Base-by-base conservation (phyloP, 441 rosid genomes). In the Geranium incanum region DNA sequence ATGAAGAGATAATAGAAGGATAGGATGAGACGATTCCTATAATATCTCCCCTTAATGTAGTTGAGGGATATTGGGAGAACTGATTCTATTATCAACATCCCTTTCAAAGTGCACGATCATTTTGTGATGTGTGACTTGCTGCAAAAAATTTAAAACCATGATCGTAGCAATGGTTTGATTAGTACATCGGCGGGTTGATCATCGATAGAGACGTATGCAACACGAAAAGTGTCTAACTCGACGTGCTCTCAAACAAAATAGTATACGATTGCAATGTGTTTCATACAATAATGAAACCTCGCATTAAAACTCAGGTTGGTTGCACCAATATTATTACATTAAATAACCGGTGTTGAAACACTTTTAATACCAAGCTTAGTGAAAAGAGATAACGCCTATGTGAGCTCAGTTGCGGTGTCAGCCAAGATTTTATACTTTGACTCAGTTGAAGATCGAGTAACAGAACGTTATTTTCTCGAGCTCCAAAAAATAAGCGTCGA, bases 211-310 rank as follows among this genome's bases (percentile, higher is more conserved):
- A 50, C 33, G 19, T 48, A 36, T 0, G 16, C 19, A 2, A 69
- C 62, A 28, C 3, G 4, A 39, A 5, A 0, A 69, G 19, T 12
- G 3, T 3, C 2, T 8, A 0, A 13, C 23, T 57, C 8, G 4
- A 70, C 21, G 0, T 37, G 64, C 12, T 70, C 66, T 0, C 50
- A 23, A 55, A 13, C n/a, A 70, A 70, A 16, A 28, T 70, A 66
- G 6, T 33, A 70, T 4, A 36, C 72, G 13, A 70, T 55, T 11
- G 38, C 72, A 12, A 57, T 16, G 23, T 70, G 66, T 38, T 70
- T 57, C 48, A 52, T 2, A 28, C 33, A 28, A 28, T 1, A 28
- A 28, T 28, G 33, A 28, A 28, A 70, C 0, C 57, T 39, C 1
- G 41, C 36, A 33, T 70, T 70, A 0, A 48, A 16, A 33, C 43